phyloP scores from a whole-genome alignment of 768 basidiomycete genomes.

The Serpula lacrymans region DNA sequence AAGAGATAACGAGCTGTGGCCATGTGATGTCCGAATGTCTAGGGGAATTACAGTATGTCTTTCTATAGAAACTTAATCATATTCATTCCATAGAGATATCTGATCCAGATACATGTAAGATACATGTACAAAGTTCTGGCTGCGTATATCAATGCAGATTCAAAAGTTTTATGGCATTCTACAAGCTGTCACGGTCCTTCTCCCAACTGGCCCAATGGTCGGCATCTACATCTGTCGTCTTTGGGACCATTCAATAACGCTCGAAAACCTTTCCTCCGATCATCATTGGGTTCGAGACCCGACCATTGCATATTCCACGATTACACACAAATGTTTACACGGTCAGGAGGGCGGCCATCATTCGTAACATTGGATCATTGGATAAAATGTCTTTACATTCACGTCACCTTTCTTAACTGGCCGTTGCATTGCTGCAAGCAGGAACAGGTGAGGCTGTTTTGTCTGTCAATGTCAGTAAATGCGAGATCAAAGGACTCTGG shows the following conservation, averaged over 20 bases:
- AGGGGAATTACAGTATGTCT: too few species aligned
- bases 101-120: too few species aligned
- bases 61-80: too few species aligned
- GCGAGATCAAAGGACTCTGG: conserved; percentile 57
- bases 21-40: too few species aligned
- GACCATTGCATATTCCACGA: conserved; percentile 53
- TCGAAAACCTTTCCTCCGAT: conserved; percentile 45
- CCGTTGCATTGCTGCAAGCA: conserved; percentile 56
- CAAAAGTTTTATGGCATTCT: conserved; percentile 36
- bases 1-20: too few species aligned
- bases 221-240: conserved; percentile 45
- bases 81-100: not conserved
- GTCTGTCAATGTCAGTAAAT: conserved; percentile 75
- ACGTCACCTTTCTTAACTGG: conserved; percentile 57
- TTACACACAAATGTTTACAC: conserved; percentile 25
- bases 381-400: conserved; percentile 58
- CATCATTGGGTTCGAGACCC: conserved; percentile 41
- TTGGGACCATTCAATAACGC: conserved; percentile 42
- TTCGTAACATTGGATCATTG: not conserved
- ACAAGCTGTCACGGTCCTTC: conserved; percentile 52
- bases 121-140: too few species aligned
- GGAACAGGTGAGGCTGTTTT: conserved; percentile 53
- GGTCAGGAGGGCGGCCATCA: too few species aligned
- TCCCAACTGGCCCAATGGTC: conserved; percentile 49
- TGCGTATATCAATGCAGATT: conserved; percentile 5